Percentiles rank a stretch among this genome's conserved stretches.
These are phyloP conservation scores for Sugiyamaella americana DNA, from an alignment of 805 yeast genomes.

Conservation along the genomic window DNA sequence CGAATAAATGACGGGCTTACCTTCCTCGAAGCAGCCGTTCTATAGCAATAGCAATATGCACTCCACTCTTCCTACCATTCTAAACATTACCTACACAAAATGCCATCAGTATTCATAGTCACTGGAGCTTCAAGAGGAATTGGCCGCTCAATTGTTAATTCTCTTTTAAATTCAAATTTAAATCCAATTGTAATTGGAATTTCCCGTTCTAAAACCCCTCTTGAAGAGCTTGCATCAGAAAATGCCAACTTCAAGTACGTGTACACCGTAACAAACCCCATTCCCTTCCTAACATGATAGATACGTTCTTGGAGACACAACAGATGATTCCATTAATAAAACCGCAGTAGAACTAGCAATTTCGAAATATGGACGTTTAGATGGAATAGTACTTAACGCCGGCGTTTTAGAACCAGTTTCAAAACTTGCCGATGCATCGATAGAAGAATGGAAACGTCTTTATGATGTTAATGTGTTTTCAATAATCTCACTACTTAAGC, in stretches of 20 bases:
- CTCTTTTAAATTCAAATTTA: constrained; percentile 35
- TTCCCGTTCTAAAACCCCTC: constrained; percentile 55
- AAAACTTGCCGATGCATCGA: constrained; percentile 44
- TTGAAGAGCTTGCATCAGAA: constrained; percentile 39
- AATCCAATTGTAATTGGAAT: constrained; percentile 54
- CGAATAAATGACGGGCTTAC: too few species aligned
- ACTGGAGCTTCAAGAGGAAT: constrained; percentile 49
- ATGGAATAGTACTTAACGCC: constrained; percentile 60
- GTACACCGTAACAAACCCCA: not conserved
- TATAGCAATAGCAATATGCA: too few species aligned
- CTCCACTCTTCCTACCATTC: too few species aligned
- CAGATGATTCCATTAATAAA: constrained; percentile 33
- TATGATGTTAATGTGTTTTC: constrained; percentile 79
- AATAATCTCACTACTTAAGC: constrained; percentile 51
- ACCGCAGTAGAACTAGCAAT: constrained; percentile 41
- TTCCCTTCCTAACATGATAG: constrained; percentile 11
- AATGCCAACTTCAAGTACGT: constrained; percentile 26
- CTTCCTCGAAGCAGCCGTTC: too few species aligned
- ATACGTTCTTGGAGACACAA: constrained; percentile 48
- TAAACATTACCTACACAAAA: too few species aligned
- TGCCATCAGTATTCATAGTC: constrained; percentile 25
- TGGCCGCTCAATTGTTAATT: constrained; percentile 67
- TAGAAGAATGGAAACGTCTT: constrained; percentile 53
- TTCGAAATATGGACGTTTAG: constrained; percentile 43
- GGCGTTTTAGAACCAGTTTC: constrained; percentile 75